Percentiles rank a stretch among this genome's conserved stretches.
Evolutionary conservation across 495 filamentous ascomycete species (phyloP).

Genomic region (Xylaria bambusicola): DNA sequence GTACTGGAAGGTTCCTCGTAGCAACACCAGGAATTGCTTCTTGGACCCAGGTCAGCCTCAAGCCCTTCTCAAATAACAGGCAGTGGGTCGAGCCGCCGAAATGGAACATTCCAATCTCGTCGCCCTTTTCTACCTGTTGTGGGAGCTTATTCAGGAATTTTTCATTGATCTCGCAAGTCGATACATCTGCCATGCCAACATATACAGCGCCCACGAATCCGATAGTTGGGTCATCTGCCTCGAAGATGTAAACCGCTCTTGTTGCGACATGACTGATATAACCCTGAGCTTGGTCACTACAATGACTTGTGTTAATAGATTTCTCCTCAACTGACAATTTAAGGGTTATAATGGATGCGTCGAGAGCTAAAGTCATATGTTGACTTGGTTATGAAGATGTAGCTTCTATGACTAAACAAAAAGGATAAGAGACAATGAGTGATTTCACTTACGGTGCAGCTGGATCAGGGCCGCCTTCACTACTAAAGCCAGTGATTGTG

Average conservation of each 20-base stretch:
- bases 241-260: conserved; percentile 57
- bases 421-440: conserved; percentile 9
- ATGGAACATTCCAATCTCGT: conserved; percentile 63
- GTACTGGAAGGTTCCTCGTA: not conserved
- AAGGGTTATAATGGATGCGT: conserved; percentile 4
- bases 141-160: conserved; percentile 37
- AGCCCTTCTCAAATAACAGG: conserved; percentile 46
- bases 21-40: conserved; percentile 1
- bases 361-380: conserved; percentile 3
- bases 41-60: conserved; percentile 17
- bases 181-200: conserved; percentile 63
- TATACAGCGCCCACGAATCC: conserved; percentile 57
- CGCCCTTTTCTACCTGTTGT: conserved; percentile 54
- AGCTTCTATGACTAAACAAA: not conserved
- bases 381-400: conserved; percentile 7
- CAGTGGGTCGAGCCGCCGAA: conserved; percentile 61
- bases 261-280: conserved; percentile 55
- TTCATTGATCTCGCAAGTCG: conserved; percentile 56
- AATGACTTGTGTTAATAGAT: conserved; percentile 6
- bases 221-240: conserved; percentile 55
- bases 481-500: conserved; percentile 45
- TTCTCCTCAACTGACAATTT: conserved; percentile 6
- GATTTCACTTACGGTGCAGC: conserved; percentile 17
- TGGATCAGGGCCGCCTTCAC: conserved; percentile 31
- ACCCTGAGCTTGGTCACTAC: conserved; percentile 32